Evolutionary conservation across 202 grass and related monocot species (phyloP).

Genomic region (Brachypodium distachyon): DNA sequence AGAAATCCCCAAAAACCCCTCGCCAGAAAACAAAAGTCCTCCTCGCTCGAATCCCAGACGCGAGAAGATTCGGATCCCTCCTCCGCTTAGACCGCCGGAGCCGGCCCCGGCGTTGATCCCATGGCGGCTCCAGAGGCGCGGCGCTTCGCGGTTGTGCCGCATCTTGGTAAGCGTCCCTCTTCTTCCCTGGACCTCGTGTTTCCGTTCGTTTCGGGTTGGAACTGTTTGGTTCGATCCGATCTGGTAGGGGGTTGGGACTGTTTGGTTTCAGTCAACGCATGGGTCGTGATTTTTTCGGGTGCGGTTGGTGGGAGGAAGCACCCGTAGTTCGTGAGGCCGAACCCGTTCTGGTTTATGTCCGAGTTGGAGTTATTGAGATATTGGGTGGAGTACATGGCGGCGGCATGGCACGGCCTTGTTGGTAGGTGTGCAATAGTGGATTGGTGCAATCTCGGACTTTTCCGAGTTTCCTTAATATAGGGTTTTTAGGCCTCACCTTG

Average conservation of each 20-base stretch:
- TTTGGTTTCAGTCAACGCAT: conserved; percentile 3
- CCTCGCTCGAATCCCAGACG: conserved; percentile 13
- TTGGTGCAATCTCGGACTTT: not conserved
- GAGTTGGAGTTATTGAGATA: not conserved
- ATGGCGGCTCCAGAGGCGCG: conserved; percentile 17
- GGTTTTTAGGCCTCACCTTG: no score
- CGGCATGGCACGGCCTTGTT: not conserved
- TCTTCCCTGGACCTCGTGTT: not conserved
- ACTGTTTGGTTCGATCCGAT: conserved; percentile 9
- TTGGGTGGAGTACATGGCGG: not conserved
- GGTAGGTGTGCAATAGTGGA: not conserved
- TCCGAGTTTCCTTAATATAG: not conserved
- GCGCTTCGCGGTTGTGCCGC: conserved; percentile 29
- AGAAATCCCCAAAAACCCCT: not conserved
- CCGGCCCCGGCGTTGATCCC: not conserved
- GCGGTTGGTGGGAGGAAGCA: not conserved
- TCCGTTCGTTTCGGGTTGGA: not conserved
- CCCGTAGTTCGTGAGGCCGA: not conserved
- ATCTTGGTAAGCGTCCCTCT: conserved; percentile 28
- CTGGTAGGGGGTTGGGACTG: not conserved
- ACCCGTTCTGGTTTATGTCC: not conserved
- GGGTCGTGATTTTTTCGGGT: not conserved
- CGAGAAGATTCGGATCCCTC: not conserved
- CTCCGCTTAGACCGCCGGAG: not conserved
- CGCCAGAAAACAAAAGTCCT: not conserved